These are phyloP conservation scores for Alnus glutinosa DNA, from an alignment of 306 rosid species.

Conservation along the genomic window DNA sequence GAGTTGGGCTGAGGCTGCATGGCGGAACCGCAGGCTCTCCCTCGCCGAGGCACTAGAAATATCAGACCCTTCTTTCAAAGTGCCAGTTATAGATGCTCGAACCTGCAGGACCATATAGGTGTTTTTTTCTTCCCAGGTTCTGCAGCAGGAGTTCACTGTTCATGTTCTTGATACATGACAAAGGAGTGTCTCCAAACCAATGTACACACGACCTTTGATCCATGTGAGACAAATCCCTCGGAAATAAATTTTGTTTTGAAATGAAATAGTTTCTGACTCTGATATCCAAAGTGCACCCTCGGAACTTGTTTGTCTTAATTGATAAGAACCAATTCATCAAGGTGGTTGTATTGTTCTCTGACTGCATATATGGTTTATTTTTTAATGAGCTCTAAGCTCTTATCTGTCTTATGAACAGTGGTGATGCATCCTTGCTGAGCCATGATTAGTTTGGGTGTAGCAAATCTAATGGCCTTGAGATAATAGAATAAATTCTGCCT, in stretches of 20 bases:
- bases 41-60: slow-evolving; percentile 69
- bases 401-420: not conserved
- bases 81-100: slow-evolving; percentile 63
- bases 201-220: not conserved
- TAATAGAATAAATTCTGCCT: not conserved
- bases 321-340: not conserved
- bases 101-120: slow-evolving; percentile 59
- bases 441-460: not conserved
- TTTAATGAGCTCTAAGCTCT: not conserved
- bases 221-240: not conserved
- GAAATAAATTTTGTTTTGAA: not conserved
- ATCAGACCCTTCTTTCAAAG: slow-evolving; percentile 41
- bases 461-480: not conserved
- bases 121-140: not conserved
- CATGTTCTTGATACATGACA: not conserved
- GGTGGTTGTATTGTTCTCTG: not conserved
- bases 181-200: not conserved
- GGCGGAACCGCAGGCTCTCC: slow-evolving; percentile 68
- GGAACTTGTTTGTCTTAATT: not conserved
- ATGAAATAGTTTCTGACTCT: not conserved
- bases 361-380: not conserved
- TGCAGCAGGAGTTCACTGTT: not conserved
- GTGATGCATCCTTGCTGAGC: not conserved
- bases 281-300: not conserved
- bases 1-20: slow-evolving; percentile 57